Evolutionary conservation across 148 eudicot species (phyloP).

Genomic region (Spergularia bocconei): DNA sequence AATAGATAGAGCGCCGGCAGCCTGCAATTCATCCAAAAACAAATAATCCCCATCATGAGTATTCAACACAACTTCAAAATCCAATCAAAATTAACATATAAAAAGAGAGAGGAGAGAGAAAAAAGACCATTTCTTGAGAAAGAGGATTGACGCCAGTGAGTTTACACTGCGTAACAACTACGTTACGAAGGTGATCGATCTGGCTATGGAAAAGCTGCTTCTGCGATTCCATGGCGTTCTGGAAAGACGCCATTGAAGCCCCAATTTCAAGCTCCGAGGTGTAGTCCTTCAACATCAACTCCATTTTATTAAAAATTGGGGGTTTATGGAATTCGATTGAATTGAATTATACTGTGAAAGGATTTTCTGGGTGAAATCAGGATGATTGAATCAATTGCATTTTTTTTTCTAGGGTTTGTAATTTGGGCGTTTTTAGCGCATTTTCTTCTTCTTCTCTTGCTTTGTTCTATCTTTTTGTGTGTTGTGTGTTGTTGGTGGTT

Average conservation of each 20-base stretch:
- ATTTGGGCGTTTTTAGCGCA: neutral
- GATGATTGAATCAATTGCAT: neutral
- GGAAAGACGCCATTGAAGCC: slow-evolving; percentile 38
- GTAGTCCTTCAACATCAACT: slow-evolving; percentile 31
- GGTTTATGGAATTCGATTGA: neutral
- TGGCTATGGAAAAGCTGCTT: slow-evolving; percentile 54
- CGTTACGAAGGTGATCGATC: slow-evolving; percentile 57
- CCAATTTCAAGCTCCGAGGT: slow-evolving; percentile 44
- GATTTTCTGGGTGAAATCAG: neutral
- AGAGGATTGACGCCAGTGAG: slow-evolving; percentile 93
- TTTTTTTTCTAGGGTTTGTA: slow-evolving; percentile 8
- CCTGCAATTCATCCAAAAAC: slow-evolving; percentile 53
- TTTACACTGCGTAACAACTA: slow-evolving; percentile 68
- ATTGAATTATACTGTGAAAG: neutral
- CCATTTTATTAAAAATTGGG: slow-evolving; percentile 26
- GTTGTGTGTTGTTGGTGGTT: neutral
- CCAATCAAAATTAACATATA: neutral
- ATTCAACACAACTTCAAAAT: neutral
- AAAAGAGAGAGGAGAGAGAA: slow-evolving; percentile 2
- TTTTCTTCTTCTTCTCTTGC: neutral
- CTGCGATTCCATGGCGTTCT: slow-evolving; percentile 56
- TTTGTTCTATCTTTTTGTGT: too few relatives aligned
- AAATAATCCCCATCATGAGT: slow-evolving; percentile 3
- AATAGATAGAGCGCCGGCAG: slow-evolving; percentile 89
- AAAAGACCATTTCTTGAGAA: slow-evolving; percentile 87